Evolutionary conservation across 2,329 filamentous ascomycete species (phyloP), one percentile per base, ranked within the genome.

Genomic region (Laburnicola sp.): DNA sequence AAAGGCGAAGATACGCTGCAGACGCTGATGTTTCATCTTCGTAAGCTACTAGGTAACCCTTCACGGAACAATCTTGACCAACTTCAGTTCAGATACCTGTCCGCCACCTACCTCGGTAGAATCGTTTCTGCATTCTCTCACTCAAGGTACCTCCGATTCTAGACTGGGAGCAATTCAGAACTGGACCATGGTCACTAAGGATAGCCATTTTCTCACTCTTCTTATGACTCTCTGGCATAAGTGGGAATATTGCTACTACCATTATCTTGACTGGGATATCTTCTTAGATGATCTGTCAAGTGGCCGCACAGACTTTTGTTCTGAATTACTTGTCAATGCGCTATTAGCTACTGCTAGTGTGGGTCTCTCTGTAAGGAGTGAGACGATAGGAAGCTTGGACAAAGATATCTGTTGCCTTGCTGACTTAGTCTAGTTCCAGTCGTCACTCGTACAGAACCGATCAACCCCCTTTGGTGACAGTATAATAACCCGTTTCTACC

Each of bases 331-430:
- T 6, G 63, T 70, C 6, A 68, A 70, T 46, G 59, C 60, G 9
- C 21, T 70, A 10, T 49, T 70, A n/a, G 64, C 62, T 40, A 63
- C 60, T 26, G 67, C 64, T 45, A 60, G 64, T 50, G 67, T 70
- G 58, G 53, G 66, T 65, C 30, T 44, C n/a, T n/a, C n/a, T n/a
- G n/a, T n/a, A n/a, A n/a, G n/a, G n/a, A n/a, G n/a, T n/a, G 6
- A 37, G 10, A 32, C 30, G 2, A 16, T n/a, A 31, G 16, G 10
- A 35, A 4, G 8, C 21, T 30, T 22, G 10, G 2, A 28, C 22
- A 45, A n/a, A 16, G 10, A 7, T 3, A 32, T 11, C 3, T 11
- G 10, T 27, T 5, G 25, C 8, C 11, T 37, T 41, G 9, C 50
- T 53, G 36, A 53, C 25, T 26, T 8, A n/a, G 3, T 23, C 7